Conservation (phyloP, 2,329 filamentous ascomycete genomes). For the Nemania bipapillata region DNA sequence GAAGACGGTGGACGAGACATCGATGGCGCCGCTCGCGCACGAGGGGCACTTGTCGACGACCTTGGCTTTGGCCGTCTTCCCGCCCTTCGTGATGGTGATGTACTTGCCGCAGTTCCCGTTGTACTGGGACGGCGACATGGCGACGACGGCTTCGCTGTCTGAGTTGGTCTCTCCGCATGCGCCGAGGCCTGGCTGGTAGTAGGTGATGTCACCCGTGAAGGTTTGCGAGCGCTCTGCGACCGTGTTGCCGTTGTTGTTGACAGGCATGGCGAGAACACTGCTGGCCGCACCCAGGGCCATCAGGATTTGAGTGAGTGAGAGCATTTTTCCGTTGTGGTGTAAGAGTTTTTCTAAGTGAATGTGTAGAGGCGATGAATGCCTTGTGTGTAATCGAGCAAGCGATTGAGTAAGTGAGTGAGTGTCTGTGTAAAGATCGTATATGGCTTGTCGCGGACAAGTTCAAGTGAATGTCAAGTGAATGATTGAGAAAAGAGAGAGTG, state of each 20-base stretch:
- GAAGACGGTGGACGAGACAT: conserved; percentile 50
- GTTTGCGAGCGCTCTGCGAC: conserved; percentile 3
- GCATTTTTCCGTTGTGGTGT: conserved; percentile 39
- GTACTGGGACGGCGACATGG: conserved; percentile 46
- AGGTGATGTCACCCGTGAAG: conserved; percentile 46
- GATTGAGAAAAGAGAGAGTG: conserved; percentile 25
- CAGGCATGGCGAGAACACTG: conserved; percentile 34
- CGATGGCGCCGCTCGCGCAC: conserved; percentile 46
- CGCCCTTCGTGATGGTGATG: conserved; percentile 45
- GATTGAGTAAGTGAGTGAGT: not conserved
- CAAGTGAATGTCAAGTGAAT: conserved; percentile 25
- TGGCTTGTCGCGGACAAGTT: conserved; percentile 10
- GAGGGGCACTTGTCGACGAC: conserved; percentile 50
- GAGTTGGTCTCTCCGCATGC: conserved; percentile 45
- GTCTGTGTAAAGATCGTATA: not conserved
- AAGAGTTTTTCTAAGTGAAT: conserved; percentile 7
- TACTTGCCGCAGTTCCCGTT: conserved; percentile 47
- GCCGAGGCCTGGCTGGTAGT: conserved; percentile 48
- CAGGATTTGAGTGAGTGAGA: conserved; percentile 41
- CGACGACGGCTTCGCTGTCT: conserved; percentile 45
- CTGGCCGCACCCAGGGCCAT: conserved; percentile 37
- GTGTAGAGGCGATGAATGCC: not conserved
- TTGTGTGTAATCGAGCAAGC: not conserved
- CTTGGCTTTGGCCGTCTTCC: conserved; percentile 43
- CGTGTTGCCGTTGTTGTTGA: not conserved